Evolutionary conservation across 2,329 filamentous ascomycete genomes (phyloP).

Genomic region (Lachnellula cervina): DNA sequence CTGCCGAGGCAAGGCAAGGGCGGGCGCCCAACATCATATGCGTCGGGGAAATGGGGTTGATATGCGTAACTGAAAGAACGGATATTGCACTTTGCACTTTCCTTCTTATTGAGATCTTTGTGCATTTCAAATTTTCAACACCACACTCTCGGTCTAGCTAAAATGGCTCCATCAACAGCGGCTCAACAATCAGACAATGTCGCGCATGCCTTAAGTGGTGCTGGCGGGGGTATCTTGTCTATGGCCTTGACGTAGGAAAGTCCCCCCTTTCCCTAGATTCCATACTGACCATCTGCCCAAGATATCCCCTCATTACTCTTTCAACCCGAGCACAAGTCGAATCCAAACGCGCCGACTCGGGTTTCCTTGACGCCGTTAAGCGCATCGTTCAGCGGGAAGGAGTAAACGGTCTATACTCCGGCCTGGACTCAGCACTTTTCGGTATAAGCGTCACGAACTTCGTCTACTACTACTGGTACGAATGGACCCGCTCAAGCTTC

Average conservation of each 20-base stretch:
- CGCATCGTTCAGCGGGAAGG: constrained; percentile 91
- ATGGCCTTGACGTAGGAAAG: constrained; percentile 81
- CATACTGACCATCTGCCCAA: constrained; percentile 33
- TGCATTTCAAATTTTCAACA: not conserved
- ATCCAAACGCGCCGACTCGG: constrained; percentile 84
- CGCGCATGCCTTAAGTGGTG: constrained; percentile 87
- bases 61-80: constrained; percentile 8
- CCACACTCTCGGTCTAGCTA: constrained; percentile 1
- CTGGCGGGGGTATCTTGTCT: constrained; percentile 88
- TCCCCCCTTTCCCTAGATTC: constrained; percentile 9
- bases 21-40: not conserved
- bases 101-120: not conserved
- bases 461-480: constrained; percentile 99
- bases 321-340: constrained; percentile 97
- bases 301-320: constrained; percentile 93
- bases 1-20: too few species aligned
- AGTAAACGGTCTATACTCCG: constrained; percentile 81
- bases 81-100: constrained; percentile 3
- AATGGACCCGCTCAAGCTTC: constrained; percentile 89
- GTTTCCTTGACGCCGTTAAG: constrained; percentile 75
- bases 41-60: constrained; percentile 13
- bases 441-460: constrained; percentile 99
- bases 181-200: constrained; percentile 83
- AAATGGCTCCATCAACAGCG: constrained; percentile 27
- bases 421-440: constrained; percentile 89